A percentile compares a stretch with the other conserved stretches of the same genome.
Conservation (phyloP, 176 grass and related monocot genomes). For the Chloris gayana region DNA sequence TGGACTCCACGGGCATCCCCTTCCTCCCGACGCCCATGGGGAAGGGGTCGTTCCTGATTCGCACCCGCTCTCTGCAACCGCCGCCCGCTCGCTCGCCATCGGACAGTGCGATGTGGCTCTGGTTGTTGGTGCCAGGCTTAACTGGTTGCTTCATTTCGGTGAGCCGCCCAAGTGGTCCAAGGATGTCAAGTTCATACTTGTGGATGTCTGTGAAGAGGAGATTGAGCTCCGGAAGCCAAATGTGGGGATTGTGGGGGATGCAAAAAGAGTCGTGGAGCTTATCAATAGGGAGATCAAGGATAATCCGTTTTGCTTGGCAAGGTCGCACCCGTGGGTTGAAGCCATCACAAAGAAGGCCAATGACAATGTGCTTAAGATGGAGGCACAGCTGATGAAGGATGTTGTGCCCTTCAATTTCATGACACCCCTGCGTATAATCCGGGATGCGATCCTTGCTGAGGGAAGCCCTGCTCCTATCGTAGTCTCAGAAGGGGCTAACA, state of each 20-base stretch:
- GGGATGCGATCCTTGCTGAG: slow-evolving; percentile 76
- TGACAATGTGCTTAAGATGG: slow-evolving; percentile 81
- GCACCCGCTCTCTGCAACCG: slow-evolving; percentile 81
- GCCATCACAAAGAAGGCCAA: slow-evolving; percentile 79
- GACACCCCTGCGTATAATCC: slow-evolving; percentile 83
- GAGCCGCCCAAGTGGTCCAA: slow-evolving; percentile 84
- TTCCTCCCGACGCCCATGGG: slow-evolving; percentile 97
- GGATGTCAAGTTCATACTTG: slow-evolving; percentile 93
- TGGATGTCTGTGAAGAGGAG: slow-evolving; percentile 77
- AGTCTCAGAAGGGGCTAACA: slow-evolving; percentile 90
- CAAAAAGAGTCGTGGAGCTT: slow-evolving; percentile 60
- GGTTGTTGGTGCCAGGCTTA: slow-evolving; percentile 76
- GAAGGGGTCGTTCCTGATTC: slow-evolving; percentile 77
- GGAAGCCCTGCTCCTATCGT: slow-evolving; percentile 73
- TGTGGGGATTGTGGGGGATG: slow-evolving; percentile 75
- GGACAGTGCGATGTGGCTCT: slow-evolving; percentile 81
- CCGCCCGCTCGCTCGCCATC: slow-evolving; percentile 78
- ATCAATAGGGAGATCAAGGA: slow-evolving; percentile 92
- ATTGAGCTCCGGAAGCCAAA: slow-evolving; percentile 83
- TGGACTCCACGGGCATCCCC: slow-evolving; percentile 80
- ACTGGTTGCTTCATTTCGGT: slow-evolving; percentile 94
- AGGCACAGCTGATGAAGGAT: slow-evolving; percentile 67
- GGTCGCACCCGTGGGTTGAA: slow-evolving; percentile 81
- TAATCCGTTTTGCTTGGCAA: slow-evolving; percentile 74
- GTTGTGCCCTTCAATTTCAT: slow-evolving; percentile 95